Percentiles rank a stretch among this genome's conserved stretches.
These are phyloP conservation scores for Huntiella abstrusa DNA, from an alignment of 2,329 filamentous ascomycete genomes.

Conservation along the genomic window DNA sequence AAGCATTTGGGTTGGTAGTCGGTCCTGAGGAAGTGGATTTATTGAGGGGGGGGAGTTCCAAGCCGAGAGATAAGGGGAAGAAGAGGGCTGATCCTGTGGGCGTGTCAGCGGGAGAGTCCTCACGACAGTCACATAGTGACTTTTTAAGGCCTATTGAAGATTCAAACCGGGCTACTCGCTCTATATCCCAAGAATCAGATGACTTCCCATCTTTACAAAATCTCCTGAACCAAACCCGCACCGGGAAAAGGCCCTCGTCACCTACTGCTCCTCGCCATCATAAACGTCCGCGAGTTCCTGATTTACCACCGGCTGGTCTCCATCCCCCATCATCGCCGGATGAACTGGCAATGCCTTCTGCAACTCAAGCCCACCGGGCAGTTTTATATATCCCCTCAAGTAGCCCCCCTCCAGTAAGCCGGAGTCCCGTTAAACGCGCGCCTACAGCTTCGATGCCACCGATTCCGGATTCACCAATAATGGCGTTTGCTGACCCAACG, in stretches of 20 bases:
- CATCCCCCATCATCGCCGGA: neutral
- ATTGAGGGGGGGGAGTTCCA: neutral
- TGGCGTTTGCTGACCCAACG: no score
- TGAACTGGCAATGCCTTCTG: neutral
- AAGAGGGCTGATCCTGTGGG: no score
- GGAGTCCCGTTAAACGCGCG: neutral
- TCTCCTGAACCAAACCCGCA: neutral
- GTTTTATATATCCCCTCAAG: conserved; percentile 6
- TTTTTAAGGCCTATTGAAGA: no score
- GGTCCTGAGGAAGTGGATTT: conserved; percentile 9
- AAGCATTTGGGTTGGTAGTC: conserved; percentile 16
- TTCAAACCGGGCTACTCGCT: neutral
- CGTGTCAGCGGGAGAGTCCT: no score
- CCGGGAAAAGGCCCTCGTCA: conserved; percentile 6
- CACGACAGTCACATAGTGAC: no score
- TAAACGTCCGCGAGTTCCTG: conserved; percentile 6
- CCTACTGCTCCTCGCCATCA: conserved; percentile 1
- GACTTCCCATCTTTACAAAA: conserved; percentile 8
- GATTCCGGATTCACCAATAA: neutral
- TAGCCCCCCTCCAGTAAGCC: conserved; percentile 7
- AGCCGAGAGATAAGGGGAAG: neutral
- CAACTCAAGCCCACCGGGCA: neutral
- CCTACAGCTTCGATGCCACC: neutral
- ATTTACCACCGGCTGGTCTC: neutral
- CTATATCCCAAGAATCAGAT: conserved; percentile 8